Conservation (phyloP, 2,329 filamentous ascomycete genomes). For the Xylaria sp. region DNA sequence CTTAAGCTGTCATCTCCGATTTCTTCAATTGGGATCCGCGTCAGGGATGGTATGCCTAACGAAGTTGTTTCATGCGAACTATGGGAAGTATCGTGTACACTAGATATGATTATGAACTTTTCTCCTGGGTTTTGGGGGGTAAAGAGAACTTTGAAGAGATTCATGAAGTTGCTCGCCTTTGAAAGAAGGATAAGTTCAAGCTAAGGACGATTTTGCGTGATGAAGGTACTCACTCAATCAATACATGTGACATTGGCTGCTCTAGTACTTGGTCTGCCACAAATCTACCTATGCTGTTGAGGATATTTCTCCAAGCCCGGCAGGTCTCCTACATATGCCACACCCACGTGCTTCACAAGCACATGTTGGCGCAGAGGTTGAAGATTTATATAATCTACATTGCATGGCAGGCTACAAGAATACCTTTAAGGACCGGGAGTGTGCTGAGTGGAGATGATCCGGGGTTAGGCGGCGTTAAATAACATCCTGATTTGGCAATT, state of each 20-base stretch:
- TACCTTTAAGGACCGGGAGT: not conserved
- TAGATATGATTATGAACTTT: not conserved
- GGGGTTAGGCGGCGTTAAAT: slow-evolving; percentile 23
- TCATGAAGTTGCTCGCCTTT: not conserved
- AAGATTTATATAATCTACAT: not conserved
- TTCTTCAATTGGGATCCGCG: not conserved
- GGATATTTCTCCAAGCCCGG: not conserved
- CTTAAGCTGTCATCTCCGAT: slow-evolving; percentile 22
- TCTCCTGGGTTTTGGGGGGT: not conserved
- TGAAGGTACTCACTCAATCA: too few species aligned
- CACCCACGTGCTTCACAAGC: slow-evolving; percentile 1
- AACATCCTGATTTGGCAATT: slow-evolving; percentile 14
- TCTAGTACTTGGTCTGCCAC: too few species aligned
- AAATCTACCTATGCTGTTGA: too few species aligned
- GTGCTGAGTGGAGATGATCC: not conserved
- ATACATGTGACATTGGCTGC: too few species aligned
- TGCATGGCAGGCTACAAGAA: too few species aligned
- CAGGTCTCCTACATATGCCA: not conserved
- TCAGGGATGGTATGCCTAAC: not conserved
- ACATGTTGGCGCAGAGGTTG: not conserved
- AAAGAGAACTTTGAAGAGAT: not conserved
- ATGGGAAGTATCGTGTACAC: not conserved
- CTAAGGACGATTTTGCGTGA: not conserved
- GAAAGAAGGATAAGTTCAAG: not conserved
- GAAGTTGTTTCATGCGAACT: not conserved